Evolutionary conservation across 2,329 filamentous ascomycete species (phyloP).

Genomic region (Fusarium odoratissimum): DNA sequence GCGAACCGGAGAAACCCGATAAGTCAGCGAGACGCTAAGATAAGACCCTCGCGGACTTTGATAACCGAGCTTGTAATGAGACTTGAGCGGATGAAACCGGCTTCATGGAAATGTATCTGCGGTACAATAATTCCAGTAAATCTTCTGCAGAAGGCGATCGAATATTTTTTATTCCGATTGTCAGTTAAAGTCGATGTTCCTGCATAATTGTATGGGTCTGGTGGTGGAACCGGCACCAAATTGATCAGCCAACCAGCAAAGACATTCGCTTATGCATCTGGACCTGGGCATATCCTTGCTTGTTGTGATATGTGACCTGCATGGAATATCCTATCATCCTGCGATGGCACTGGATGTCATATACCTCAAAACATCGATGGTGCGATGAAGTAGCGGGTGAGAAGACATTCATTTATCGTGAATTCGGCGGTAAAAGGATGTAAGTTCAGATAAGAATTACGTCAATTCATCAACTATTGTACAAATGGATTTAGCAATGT

Average conservation of each 20-base stretch:
- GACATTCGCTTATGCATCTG: neutral
- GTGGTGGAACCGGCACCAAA: neutral
- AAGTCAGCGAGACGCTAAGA: neutral
- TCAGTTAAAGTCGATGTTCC: neutral
- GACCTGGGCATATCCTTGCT: neutral
- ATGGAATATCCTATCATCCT: rapidly evolving
- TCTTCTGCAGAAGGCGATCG: neutral
- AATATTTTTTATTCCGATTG: too few relatives aligned
- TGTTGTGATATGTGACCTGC: neutral
- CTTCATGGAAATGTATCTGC: neutral
- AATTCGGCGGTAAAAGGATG: rapidly evolving
- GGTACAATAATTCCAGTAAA: neutral
- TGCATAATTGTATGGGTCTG: neutral
- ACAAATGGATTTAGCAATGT: rapidly evolving
- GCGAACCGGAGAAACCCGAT: constrained; percentile 7
- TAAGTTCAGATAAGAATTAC: rapidly evolving
- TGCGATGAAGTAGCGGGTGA: neutral
- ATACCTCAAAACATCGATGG: rapidly evolving
- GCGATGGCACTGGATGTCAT: neutral
- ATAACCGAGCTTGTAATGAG: neutral
- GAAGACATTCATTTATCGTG: rapidly evolving
- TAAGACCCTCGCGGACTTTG: neutral
- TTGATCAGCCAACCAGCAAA: neutral
- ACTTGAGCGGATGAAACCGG: constrained; percentile 11
- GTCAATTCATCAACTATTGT: neutral